Conservation (phyloP, 768 basidiomycete genomes). For the Boletales sp. region DNA sequence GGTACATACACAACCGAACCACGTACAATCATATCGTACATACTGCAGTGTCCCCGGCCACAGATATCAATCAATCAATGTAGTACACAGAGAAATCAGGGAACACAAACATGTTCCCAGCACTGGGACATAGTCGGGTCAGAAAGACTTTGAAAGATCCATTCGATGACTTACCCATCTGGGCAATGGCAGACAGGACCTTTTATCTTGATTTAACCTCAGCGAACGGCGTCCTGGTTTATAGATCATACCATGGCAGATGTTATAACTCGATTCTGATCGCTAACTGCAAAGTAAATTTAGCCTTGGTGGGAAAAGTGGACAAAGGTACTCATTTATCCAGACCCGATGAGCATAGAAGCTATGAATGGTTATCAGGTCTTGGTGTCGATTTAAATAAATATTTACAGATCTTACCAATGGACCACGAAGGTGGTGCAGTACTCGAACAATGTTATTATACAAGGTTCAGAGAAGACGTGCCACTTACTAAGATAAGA, state of each 20-base stretch:
- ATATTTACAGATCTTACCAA: slow-evolving; percentile 3
- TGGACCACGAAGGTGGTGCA: slow-evolving; percentile 20
- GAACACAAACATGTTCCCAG: slow-evolving; percentile 15
- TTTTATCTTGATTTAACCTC: background rate
- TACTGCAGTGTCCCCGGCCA: background rate
- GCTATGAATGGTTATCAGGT: slow-evolving; percentile 4
- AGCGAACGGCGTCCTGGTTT: too few species aligned
- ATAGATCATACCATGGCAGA: slow-evolving; percentile 11
- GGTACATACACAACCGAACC: background rate
- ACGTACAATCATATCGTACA: slow-evolving; percentile 6
- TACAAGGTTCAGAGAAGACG: background rate
- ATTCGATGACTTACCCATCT: slow-evolving; percentile 8
- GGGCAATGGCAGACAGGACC: slow-evolving; percentile 7
- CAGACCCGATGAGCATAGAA: slow-evolving; percentile 26
- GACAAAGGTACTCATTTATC: background rate
- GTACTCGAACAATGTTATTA: slow-evolving; percentile 9
- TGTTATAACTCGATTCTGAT: slow-evolving; percentile 13
- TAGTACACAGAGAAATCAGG: background rate
- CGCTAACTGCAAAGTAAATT: slow-evolving; percentile 14
- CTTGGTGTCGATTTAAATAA: background rate
- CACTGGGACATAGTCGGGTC: background rate
- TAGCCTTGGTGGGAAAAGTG: background rate
- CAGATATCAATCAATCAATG: background rate
- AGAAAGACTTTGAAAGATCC: background rate
- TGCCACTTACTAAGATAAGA: slow-evolving; percentile 2